Evolutionary conservation across 257 asterid species (phyloP).

Genomic region (Plantago elongata): DNA sequence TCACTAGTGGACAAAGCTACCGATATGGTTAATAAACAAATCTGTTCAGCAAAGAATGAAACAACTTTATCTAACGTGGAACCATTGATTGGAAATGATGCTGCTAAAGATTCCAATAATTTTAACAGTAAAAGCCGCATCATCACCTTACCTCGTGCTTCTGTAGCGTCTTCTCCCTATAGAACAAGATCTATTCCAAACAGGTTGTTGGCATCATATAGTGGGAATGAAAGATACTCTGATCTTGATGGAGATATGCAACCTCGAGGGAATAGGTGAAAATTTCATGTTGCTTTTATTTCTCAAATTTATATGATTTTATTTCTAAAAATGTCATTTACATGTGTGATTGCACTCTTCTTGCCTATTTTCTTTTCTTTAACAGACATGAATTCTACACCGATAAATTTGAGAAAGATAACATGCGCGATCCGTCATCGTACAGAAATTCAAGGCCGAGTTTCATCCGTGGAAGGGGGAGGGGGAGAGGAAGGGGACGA

Average conservation of each 20-base stretch:
- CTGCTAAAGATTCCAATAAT: slow-evolving; percentile 39
- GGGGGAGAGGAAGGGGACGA: slow-evolving; percentile 61
- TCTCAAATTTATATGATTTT: slow-evolving; percentile 1
- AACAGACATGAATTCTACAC: slow-evolving; percentile 56
- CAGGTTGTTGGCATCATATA: slow-evolving; percentile 41
- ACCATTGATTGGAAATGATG: slow-evolving; percentile 36
- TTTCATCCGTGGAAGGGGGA: slow-evolving; percentile 55
- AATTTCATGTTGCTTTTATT: slow-evolving; percentile 13
- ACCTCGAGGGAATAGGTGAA: slow-evolving; percentile 65
- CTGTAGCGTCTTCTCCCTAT: slow-evolving; percentile 36
- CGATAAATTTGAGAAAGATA: slow-evolving; percentile 57
- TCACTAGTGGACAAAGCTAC: slow-evolving; percentile 33
- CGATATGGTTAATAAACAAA: slow-evolving; percentile 29
- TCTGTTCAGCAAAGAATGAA: slow-evolving; percentile 25
- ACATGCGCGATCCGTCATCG: slow-evolving; percentile 49
- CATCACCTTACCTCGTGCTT: slow-evolving; percentile 66
- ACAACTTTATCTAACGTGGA: slow-evolving; percentile 39
- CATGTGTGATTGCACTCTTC: slow-evolving; percentile 16
- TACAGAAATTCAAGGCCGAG: slow-evolving; percentile 48
- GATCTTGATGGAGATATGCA: slow-evolving; percentile 49
- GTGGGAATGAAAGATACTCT: slow-evolving; percentile 63
- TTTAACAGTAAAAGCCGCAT: slow-evolving; percentile 66
- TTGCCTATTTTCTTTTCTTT: slow-evolving; percentile 18
- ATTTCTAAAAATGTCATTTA: slow-evolving; percentile 18
- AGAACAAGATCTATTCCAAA: slow-evolving; percentile 43